Base-by-base conservation (phyloP, 345 rosid genomes). In the Citrus cavaleriei region DNA sequence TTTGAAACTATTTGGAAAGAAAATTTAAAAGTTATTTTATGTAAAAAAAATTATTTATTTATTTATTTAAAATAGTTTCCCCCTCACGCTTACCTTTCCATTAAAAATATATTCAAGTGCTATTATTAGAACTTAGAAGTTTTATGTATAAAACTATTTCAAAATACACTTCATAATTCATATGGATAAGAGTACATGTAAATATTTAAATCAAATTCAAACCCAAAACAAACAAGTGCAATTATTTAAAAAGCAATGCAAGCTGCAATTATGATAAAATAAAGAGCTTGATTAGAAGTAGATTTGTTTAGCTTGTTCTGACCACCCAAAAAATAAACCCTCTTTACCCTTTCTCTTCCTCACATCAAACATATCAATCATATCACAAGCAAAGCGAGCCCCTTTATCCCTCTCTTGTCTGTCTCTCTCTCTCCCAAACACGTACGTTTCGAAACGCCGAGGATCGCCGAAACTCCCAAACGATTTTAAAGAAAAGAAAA, bases 241-340 rank as follows among this genome's bases (percentile, higher is more conserved):
- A n/a, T 59, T n/a, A 22, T 18, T 28, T 16, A 10, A 68, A 61
- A 61, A 27, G 6, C 4, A 60, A 60, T 35, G 37, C 37, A 35
- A 35, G 37, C 37, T 35, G 37, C 37, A 35, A 35, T 35, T 35
- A 59, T 21, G 25, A 59, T 22, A 64, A 32, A 32, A 32, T 8
- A 21, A 63, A 28, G 37, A 22, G 37, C 5, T 1, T 22, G 35
- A 69, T 25, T 25, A 25, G 34, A 14, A 46, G 55, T 46, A 69
- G 70, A 69, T 27, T 68, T 85, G 73, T 76, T 75, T 77, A 32
- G 82, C 77, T 79, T 79, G 78, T 81, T 81, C 67, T 81, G 83
- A 81, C 88, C 90, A 83, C 83, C 84, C 90, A 84, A 19, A 54
- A 54, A 54, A 87, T 1, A 7, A 35, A 74, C 78, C 79, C 81